Conservation (phyloP, 1,284 basidiomycete genomes). For the Neolentinus lepideus region DNA sequence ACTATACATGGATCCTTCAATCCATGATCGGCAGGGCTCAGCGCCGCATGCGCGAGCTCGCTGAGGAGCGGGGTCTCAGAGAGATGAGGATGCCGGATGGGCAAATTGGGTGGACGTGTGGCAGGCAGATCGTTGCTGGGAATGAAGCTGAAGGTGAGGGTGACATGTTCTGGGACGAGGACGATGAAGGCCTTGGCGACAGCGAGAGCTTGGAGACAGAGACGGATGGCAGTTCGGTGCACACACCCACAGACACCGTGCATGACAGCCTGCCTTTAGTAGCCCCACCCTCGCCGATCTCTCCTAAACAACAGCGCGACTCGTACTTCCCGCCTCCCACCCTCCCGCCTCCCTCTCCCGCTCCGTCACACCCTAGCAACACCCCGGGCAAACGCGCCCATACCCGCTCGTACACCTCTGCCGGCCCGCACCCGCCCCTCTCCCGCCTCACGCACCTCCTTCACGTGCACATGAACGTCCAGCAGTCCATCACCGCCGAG, state of each 20-base stretch:
- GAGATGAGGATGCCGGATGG: background rate
- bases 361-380: background rate
- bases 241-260: slow-evolving; percentile 20
- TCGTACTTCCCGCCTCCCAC: background rate
- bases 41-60: slow-evolving; percentile 38
- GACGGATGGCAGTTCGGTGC: slow-evolving; percentile 48
- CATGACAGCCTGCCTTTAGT: slow-evolving; percentile 4
- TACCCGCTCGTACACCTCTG: background rate
- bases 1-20: slow-evolving; percentile 46
- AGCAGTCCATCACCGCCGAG: slow-evolving; percentile 26
- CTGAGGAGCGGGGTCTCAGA: slow-evolving; percentile 25
- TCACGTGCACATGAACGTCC: slow-evolving; percentile 6
- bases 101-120: slow-evolving; percentile 2
- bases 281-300: background rate
- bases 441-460: background rate
- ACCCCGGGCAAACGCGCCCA: background rate
- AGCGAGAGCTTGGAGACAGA: slow-evolving; percentile 27
- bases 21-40: slow-evolving; percentile 45
- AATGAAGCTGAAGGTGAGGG: slow-evolving; percentile 5
- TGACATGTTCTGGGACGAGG: slow-evolving; percentile 24
- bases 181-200: slow-evolving; percentile 21
- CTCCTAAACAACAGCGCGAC: background rate
- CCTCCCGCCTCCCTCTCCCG: background rate
- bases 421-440: background rate
- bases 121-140: slow-evolving; percentile 2